Evolutionary conservation across 164 flowering plant genomes (phyloP), one percentile per base, ranked within the genome.

Genomic region (Vitis cinerea): DNA sequence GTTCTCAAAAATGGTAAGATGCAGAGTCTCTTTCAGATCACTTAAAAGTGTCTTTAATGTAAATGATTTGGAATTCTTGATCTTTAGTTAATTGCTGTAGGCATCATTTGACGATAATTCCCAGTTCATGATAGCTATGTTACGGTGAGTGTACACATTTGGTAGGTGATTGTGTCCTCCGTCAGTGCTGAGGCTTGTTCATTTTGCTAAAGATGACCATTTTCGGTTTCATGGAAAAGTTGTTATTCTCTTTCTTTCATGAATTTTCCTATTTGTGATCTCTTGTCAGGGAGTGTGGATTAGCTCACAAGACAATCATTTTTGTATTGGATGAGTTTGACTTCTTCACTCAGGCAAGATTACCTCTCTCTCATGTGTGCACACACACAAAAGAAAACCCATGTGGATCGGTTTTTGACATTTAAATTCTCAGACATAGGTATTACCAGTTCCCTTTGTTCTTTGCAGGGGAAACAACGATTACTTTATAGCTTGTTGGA

Each of bases 91-190:
- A 48, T 16, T 74, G 64, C 72, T 84, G 58, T 69, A 93, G 99
- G 97, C 93, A 59, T 96, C 99, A 57, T 89, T 79, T 77, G 99
- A 96, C 77, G 99, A 96, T 77, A 96, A 96, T 77, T 81, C 97
- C 61, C 86, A 93, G 71, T 96, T 96, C 77, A 78, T 96, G 87
- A 71, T 87, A 70, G 84, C 89, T 60, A 85, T 93, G 90, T 77
- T 96, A 67, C 79, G 90, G 98, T 96, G 67, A 84, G 92, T 82
- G 49, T 15, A 29, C 4, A 47, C 16, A 19, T 64, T 63, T 29
- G 3, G 9, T 49, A 51, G 67, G 60, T 63, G 44, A 37, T 23
- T 37, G 44, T 6, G 44, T 37, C 44, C 44, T 37, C 44, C 2
- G 7, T 37, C 44, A 37, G 44, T 37, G 44, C 44, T 37, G 44